A percentile compares a stretch with the other conserved stretches of the same genome.
Conservation (phyloP, 305 asterid species). For the Andrographis paniculata region DNA sequence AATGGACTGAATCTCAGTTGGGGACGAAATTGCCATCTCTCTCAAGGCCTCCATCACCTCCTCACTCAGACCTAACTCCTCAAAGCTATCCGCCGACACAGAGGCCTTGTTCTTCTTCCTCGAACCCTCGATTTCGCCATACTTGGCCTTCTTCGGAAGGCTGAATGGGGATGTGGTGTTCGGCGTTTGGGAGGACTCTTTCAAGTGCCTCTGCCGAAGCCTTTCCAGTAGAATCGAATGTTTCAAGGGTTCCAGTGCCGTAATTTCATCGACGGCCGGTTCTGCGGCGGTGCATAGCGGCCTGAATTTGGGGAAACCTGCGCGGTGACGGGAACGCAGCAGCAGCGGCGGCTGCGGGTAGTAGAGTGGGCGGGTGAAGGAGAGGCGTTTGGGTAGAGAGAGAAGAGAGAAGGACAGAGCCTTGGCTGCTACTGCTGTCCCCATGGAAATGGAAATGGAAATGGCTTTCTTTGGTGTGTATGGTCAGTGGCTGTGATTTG, state of each 20-base stretch:
- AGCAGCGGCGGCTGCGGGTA: slow-evolving; percentile 20
- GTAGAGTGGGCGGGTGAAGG: slow-evolving; percentile 27
- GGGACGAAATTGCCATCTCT: slow-evolving; percentile 74
- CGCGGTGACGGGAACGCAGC: too few species aligned
- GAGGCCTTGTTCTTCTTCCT: slow-evolving; percentile 37
- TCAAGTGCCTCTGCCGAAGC: slow-evolving; percentile 80
- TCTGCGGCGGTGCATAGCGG: slow-evolving; percentile 51
- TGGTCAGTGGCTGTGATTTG: slow-evolving; percentile 3
- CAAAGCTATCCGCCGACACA: slow-evolving; percentile 52
- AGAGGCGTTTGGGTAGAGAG: slow-evolving; percentile 42
- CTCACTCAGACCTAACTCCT: slow-evolving; percentile 76
- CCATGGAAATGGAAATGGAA: slow-evolving; percentile 2
- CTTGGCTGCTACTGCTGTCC: slow-evolving; percentile 65
- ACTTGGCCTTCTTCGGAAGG: slow-evolving; percentile 16
- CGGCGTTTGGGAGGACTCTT: slow-evolving; percentile 34
- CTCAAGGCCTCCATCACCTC: slow-evolving; percentile 69
- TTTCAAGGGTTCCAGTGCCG: slow-evolving; percentile 47
- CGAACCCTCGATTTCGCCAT: slow-evolving; percentile 32
- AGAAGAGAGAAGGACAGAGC: slow-evolving; percentile 50
- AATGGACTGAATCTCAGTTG: slow-evolving; percentile 91
- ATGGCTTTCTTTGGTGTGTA: not conserved
- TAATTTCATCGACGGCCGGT: slow-evolving; percentile 24
- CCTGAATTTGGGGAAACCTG: slow-evolving; percentile 46
- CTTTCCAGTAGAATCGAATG: slow-evolving; percentile 78
- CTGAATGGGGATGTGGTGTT: slow-evolving; percentile 12